Evolutionary conservation across 2,329 filamentous ascomycete species (phyloP), one percentile per base, ranked within the genome.

Genomic region (Penicillium carneum): DNA sequence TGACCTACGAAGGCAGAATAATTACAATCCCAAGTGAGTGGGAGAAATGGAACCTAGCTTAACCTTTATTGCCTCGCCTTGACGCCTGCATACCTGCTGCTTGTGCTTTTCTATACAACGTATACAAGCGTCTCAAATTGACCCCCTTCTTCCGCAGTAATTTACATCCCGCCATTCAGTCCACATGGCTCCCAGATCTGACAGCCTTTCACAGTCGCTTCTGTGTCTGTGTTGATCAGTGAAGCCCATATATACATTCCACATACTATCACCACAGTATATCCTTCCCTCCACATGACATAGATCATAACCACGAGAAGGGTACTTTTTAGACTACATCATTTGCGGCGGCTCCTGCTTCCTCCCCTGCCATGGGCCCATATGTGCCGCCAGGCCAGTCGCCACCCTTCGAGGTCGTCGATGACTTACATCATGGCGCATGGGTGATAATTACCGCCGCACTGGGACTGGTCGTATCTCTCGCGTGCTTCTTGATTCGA

Each of bases 361-460:
- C 14, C 33, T 29, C 5, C 23, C 36, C 50, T 66, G 65, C 45
- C 60, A 74, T 74, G 72, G 68, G 70, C 65, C 68, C 67, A 41
- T 66, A 70, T 62, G 68, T 77, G 41, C 73, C 71, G n/a, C 65
- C 74, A 26, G 73, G 75, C 42, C 71, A 77, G 57, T 73, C 73
- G 36, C 73, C 73, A 45, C 76, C 75, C 45, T 75, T 77, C 42
- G 72, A 78, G 58, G 71, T 76, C 23, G 73, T 80, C n/a, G 77
- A 78, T 51, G 71, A 74, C 20, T 63, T 67, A 34, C 78, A 81
- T 59, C 76, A 79, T 66, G 76, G 75, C 11, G 78, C 76, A 11
- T 72, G 73, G 64, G 69, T 80, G 11, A 76, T 80, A 18, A 76
- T 80, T 38, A 71, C 73, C 9, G 71, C 72, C 6, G 76, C 77